phyloP scores from a whole-genome alignment of 192 early-diverging fungal species.

The Coemansia asiatica region DNA sequence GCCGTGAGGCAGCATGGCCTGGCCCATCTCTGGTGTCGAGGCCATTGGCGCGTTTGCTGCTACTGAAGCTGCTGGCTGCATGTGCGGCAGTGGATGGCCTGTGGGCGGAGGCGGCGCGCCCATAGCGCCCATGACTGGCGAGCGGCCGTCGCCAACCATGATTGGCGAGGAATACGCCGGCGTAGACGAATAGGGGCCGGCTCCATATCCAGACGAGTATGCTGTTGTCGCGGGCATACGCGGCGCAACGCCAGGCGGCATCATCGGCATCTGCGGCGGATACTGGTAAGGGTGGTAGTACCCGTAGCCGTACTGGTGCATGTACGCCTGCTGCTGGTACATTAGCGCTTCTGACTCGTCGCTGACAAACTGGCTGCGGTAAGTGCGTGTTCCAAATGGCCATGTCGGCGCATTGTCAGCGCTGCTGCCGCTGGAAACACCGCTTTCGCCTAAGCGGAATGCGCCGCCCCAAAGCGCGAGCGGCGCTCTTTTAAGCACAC shows the following conservation, averaged over 20 bases:
- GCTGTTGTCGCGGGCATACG: conserved; percentile 26
- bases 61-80: conserved; percentile 14
- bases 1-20: conserved; percentile 25
- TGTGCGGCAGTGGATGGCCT: conserved; percentile 22
- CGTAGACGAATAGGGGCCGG: conserved; percentile 29
- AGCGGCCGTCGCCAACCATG: conserved; percentile 29
- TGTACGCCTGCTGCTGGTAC: conserved; percentile 41
- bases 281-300: conserved; percentile 51
- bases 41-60: conserved; percentile 13
- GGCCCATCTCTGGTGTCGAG: conserved; percentile 39
- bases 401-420: conserved; percentile 37
- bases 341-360: conserved; percentile 47
- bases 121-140: conserved; percentile 28
- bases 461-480: conserved; percentile 40
- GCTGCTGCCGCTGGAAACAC: background rate
- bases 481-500: conserved; percentile 31
- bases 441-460: conserved; percentile 21
- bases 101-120: conserved; percentile 21
- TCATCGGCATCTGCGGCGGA: conserved; percentile 40
- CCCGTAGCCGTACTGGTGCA: conserved; percentile 46
- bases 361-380: conserved; percentile 46
- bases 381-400: conserved; percentile 49
- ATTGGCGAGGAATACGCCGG: conserved; percentile 39
- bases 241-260: conserved; percentile 24
- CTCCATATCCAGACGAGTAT: conserved; percentile 20